Conservation (phyloP, 2,329 filamentous ascomycete species). For the Shiraia sp. region DNA sequence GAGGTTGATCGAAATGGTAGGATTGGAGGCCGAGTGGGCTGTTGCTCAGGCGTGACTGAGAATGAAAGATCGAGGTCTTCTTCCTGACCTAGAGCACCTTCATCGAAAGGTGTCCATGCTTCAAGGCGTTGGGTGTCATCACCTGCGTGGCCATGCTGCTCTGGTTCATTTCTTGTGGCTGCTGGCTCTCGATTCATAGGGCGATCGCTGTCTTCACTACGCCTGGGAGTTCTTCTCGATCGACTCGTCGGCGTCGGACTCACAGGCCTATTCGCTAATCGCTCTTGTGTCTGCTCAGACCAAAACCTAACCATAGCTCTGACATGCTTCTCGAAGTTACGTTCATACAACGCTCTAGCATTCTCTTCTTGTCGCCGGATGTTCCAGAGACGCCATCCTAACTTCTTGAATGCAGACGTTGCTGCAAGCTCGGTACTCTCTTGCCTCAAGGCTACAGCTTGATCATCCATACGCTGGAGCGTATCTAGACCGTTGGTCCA, state of each 20-base stretch:
- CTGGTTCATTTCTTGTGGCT: background rate
- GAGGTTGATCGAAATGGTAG: conserved; percentile 7
- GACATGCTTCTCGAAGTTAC: conserved; percentile 59
- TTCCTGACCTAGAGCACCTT: conserved; percentile 30
- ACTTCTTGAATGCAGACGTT: conserved; percentile 55
- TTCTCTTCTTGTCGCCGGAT: conserved; percentile 55
- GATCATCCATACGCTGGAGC: conserved; percentile 39
- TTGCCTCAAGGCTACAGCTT: conserved; percentile 52
- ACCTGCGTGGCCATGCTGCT: conserved; percentile 2
- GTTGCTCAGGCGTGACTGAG: conserved; percentile 30
- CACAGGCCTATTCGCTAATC: conserved; percentile 23
- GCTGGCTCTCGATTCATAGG: conserved; percentile 6
- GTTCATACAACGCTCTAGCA: conserved; percentile 56
- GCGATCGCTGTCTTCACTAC: conserved; percentile 7
- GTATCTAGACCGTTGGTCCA: conserved; percentile 31
- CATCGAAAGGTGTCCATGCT: conserved; percentile 46
- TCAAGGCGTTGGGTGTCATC: conserved; percentile 41
- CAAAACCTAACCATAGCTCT: conserved; percentile 61
- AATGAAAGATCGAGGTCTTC: conserved; percentile 35
- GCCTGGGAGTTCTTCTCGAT: conserved; percentile 13
- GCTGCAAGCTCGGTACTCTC: conserved; percentile 54
- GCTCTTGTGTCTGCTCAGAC: conserved; percentile 50
- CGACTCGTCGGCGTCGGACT: conserved; percentile 28
- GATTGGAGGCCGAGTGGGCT: conserved; percentile 4
- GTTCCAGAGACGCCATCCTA: conserved; percentile 63